These are phyloP conservation scores for Pyricularia sp. DNA, from an alignment of 2,329 filamentous ascomycete genomes.

Conservation along the genomic window DNA sequence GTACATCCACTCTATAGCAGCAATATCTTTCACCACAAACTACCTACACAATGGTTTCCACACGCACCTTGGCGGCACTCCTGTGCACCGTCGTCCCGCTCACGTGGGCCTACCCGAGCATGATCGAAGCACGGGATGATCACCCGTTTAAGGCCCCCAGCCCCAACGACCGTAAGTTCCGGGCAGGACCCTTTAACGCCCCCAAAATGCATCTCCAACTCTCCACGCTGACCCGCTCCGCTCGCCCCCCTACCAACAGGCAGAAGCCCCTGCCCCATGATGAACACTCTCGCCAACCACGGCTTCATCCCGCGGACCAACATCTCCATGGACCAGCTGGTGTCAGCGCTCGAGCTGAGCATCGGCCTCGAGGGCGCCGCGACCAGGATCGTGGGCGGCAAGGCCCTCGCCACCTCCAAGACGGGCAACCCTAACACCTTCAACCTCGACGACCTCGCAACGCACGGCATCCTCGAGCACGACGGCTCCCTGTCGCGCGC, in stretches of 20 bases:
- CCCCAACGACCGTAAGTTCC: neutral
- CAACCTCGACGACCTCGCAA: conserved; percentile 18
- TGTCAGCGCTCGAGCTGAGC: conserved; percentile 26
- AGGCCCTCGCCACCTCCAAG: conserved; percentile 15
- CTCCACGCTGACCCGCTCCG: neutral
- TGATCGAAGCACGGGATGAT: neutral
- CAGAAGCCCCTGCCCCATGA: conserved; percentile 19
- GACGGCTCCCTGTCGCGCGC: conserved; percentile 22
- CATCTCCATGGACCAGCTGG: conserved; percentile 25
- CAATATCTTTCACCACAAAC: neutral
- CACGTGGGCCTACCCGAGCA: neutral
- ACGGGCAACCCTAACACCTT: conserved; percentile 23
- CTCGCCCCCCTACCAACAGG: conserved; percentile 16
- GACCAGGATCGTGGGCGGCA: conserved; percentile 14
- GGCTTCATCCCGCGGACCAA: conserved; percentile 22
- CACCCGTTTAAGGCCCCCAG: neutral
- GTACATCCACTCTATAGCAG: too few relatives aligned
- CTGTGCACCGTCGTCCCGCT: neutral
- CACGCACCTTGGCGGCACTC: neutral
- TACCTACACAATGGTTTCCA: neutral
- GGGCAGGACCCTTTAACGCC: neutral
- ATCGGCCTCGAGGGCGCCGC: conserved; percentile 31
- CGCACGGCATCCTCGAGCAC: conserved; percentile 23
- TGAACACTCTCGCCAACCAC: conserved; percentile 21
- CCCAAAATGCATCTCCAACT: too few relatives aligned